Evolutionary conservation across 2,329 filamentous ascomycete species (phyloP).

Genomic region (Pleoardoris graminearum): DNA sequence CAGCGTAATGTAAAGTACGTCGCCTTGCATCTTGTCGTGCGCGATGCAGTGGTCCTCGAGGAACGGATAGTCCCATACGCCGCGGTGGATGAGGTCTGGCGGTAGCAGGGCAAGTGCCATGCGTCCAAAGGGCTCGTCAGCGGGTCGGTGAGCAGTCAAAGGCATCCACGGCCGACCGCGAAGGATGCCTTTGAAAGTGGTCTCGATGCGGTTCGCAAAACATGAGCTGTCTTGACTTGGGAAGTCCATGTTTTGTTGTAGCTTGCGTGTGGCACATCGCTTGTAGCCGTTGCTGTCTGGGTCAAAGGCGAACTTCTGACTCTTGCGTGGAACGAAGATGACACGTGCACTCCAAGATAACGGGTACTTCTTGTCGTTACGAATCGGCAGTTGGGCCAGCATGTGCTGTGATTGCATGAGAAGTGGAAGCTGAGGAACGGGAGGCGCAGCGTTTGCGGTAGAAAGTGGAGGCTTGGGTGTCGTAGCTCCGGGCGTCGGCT

Average conservation of each 20-base stretch:
- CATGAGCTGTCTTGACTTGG: constrained; percentile 42
- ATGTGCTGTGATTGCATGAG: constrained; percentile 34
- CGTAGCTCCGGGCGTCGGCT: constrained; percentile 33
- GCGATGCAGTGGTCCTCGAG: constrained; percentile 48
- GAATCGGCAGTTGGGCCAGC: constrained; percentile 41
- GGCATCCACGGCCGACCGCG: constrained; percentile 48
- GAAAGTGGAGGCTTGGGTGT: constrained; percentile 31
- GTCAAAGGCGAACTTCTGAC: constrained; percentile 44
- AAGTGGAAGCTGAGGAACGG: constrained; percentile 33
- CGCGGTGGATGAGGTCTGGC: constrained; percentile 36
- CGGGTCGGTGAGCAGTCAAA: constrained; percentile 43
- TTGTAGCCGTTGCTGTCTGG: constrained; percentile 44
- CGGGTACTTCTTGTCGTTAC: constrained; percentile 44
- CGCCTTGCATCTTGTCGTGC: constrained; percentile 48
- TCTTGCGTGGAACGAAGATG: constrained; percentile 44
- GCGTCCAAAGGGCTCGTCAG: constrained; percentile 44
- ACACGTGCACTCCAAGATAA: constrained; percentile 44
- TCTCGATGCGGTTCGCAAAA: constrained; percentile 44
- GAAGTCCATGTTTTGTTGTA: constrained; percentile 45
- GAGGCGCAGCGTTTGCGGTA: constrained; percentile 25
- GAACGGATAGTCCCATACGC: constrained; percentile 47
- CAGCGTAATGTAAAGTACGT: constrained; percentile 46
- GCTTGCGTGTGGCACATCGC: constrained; percentile 44
- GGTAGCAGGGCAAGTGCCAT: constrained; percentile 45
- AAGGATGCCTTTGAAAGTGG: constrained; percentile 41